Evolutionary conservation across 768 basidiomycete species (phyloP).

Genomic region (Leccinum boreale): DNA sequence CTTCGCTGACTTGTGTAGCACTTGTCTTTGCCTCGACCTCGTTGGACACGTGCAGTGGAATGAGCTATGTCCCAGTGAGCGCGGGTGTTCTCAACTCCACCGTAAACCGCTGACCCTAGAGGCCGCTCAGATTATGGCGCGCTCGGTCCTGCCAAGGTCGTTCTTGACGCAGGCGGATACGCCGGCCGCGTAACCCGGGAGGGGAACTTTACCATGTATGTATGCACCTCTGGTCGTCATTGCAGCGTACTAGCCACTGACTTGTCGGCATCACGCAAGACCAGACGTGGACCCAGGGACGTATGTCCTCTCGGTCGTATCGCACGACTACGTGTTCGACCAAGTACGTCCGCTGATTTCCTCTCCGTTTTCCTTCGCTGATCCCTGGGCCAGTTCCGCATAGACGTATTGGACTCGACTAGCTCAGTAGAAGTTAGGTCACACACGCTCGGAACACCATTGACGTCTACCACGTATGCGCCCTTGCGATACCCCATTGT

Average conservation of each 20-base stretch:
- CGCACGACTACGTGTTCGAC: constrained; percentile 70
- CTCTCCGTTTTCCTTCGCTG: background rate
- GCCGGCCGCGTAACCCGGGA: constrained; percentile 51
- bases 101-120: constrained; percentile 5
- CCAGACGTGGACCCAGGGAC: constrained; percentile 65
- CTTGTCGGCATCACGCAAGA: constrained; percentile 35
- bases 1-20: constrained; percentile 6
- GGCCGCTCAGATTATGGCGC: constrained; percentile 30
- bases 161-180: constrained; percentile 57
- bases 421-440: constrained; percentile 52
- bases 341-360: constrained; percentile 41
- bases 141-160: constrained; percentile 56
- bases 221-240: constrained; percentile 31
- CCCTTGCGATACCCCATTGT: constrained; percentile 60
- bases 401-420: constrained; percentile 55
- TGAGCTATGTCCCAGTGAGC: constrained; percentile 59
- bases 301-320: constrained; percentile 63
- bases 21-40: constrained; percentile 49
- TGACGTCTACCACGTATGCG: constrained; percentile 54
- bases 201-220: constrained; percentile 70
- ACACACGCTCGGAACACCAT: constrained; percentile 65
- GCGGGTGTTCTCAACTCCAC: constrained; percentile 2
- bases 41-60: constrained; percentile 68
- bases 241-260: constrained; percentile 8
- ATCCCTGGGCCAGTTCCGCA: constrained; percentile 48